A percentile compares a stretch with the other conserved stretches of the same genome.
phyloP scores from a whole-genome alignment of 169 alveolate species.

The Perkinsus olseni region DNA sequence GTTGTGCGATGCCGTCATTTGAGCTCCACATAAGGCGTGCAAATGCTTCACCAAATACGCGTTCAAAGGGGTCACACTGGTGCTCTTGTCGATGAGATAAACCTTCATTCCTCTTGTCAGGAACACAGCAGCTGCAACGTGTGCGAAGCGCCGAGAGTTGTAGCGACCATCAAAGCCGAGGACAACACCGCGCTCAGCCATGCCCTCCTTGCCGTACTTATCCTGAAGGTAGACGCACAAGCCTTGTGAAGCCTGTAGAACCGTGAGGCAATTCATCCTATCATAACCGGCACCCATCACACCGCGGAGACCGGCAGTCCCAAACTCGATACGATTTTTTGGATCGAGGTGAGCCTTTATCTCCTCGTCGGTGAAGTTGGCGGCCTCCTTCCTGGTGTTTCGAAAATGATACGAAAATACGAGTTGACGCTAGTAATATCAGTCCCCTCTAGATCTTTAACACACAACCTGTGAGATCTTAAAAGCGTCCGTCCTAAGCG shows the following conservation, averaged over 20 bases:
- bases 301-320: constrained; percentile 53
- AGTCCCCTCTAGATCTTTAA: no score
- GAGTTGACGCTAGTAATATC: no score
- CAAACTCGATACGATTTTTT: constrained; percentile 30
- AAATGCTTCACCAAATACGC: constrained; percentile 41
- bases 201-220: constrained; percentile 31
- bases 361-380: no score
- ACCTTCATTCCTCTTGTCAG: constrained; percentile 44
- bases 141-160: constrained; percentile 52
- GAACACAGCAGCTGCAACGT: constrained; percentile 53
- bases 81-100: constrained; percentile 34
- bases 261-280: constrained; percentile 53
- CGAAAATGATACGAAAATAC: no score
- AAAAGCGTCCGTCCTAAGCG: no score
- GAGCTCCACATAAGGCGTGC: constrained; percentile 46
- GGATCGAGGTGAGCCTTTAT: no score
- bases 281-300: constrained; percentile 52
- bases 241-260: constrained; percentile 55
- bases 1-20: constrained; percentile 59
- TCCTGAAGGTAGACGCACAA: constrained; percentile 41
- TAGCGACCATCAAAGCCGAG: constrained; percentile 58
- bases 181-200: constrained; percentile 45
- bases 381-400: no score
- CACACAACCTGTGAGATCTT: no score
- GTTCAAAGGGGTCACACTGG: constrained; percentile 52